A percentile compares a stretch with the other conserved stretches of the same genome.
These are phyloP conservation scores for Cinnamomum micranthum DNA, from an alignment of 164 flowering plant species.

Conservation along the genomic window DNA sequence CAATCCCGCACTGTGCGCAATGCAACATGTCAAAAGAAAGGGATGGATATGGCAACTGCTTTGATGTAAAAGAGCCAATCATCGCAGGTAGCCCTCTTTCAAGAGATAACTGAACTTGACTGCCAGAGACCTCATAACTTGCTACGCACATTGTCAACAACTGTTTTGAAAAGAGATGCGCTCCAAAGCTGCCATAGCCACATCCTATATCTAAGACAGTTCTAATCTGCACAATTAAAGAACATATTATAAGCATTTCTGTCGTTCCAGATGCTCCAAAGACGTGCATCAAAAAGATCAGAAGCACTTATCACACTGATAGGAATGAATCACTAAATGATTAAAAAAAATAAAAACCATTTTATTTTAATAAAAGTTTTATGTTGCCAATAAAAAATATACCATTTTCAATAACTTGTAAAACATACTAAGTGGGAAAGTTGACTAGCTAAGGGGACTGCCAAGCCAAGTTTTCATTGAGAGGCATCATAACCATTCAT, in stretches of 20 bases:
- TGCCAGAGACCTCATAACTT: conserved; percentile 84
- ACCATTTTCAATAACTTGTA: too few relatives aligned
- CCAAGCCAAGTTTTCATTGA: too few relatives aligned
- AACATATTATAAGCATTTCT: not conserved
- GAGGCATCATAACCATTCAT: too few relatives aligned
- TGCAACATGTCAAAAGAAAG: conserved; percentile 98
- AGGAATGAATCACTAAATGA: not conserved
- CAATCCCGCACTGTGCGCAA: conserved; percentile 81
- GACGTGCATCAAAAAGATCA: not conserved
- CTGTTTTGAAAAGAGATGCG: conserved; percentile 82
- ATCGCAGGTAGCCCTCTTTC: conserved; percentile 99
- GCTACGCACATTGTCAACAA: conserved; percentile 93
- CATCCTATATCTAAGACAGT: conserved; percentile 94
- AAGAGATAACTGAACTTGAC: conserved; percentile 95
- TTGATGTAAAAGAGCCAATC: conserved; percentile 74
- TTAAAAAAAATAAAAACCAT: too few relatives aligned
- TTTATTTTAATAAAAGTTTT: too few relatives aligned
- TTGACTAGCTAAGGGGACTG: too few relatives aligned
- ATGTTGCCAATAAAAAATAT: too few relatives aligned
- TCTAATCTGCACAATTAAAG: conserved; percentile 57
- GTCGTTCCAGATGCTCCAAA: not conserved
- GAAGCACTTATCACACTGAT: not conserved
- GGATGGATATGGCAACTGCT: conserved; percentile 86
- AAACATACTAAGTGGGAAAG: too few relatives aligned
- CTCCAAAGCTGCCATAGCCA: conserved; percentile 99